Base-by-base conservation (phyloP, 768 basidiomycete genomes). In the Auriscalpium orientale region DNA sequence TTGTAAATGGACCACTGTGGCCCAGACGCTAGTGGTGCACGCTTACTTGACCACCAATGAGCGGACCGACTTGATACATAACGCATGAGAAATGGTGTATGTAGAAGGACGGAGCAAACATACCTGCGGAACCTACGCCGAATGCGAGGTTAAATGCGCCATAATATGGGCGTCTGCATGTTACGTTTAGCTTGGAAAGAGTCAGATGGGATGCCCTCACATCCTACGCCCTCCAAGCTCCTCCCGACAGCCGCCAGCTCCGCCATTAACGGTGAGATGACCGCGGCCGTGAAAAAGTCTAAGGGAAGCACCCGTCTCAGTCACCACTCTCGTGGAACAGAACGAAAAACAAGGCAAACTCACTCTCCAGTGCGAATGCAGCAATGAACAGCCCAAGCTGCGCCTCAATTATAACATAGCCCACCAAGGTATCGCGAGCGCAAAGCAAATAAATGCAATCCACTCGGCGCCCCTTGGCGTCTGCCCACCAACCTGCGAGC, bases 91-190 rank as follows among this genome's bases (percentile, higher is more conserved):
- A 18, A 44, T 16, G 46, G 28, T 28, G 7, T 7, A 43, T 28
- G 28, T 4, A 33, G 16, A 51, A 37, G 2, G 13, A 38, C 15
- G 16, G 28, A 35, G 53, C 44, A 12, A 16, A 71, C 79, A 66
- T 60, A 87, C 87, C 64, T 47, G 80, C 70, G 36, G 82, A 77
- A 34, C 85, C 87, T 55, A 85, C 65, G 1, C 84, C 87, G 58
- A 82, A 88, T 3, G 80, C 81, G 11, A 89, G 64, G 69, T 89
- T 91, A 65, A 87, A 88, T 0, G 81, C 83, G 4, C 82, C 87
- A 62, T 87, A 90, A 86, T 76, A 62, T 89, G 87, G 1, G 79
- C 87, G 67, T 85, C 88, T 89, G 28, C 5, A 18, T 50, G 40
- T 54, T 49, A 40, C 18, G 8, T 15, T 33, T 8, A 35, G 40